A percentile compares a stretch with the other conserved stretches of the same genome.
phyloP scores from a whole-genome alignment of 139 green algal genomes.

The Raphidocelis subcapitata region DNA sequence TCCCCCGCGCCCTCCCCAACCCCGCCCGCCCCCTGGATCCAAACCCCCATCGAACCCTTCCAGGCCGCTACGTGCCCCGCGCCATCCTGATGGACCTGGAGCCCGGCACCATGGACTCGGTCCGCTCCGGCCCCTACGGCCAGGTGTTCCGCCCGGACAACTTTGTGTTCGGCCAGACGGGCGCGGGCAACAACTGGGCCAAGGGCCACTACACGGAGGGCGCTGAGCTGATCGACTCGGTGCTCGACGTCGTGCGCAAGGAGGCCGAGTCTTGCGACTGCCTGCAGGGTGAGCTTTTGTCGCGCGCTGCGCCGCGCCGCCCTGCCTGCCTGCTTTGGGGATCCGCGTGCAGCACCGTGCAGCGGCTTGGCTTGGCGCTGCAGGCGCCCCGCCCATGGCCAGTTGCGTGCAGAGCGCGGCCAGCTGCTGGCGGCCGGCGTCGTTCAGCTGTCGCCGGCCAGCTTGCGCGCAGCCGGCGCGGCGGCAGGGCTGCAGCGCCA shows the following conservation, averaged over 20 bases:
- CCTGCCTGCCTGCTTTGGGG: constrained; percentile 3
- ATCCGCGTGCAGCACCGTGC: too few species aligned
- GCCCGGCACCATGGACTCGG: constrained; percentile 96
- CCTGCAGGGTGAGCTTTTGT: constrained; percentile 92
- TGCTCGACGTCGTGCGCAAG: constrained; percentile 98
- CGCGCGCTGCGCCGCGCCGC: too few species aligned
- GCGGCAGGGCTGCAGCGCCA: too few species aligned
- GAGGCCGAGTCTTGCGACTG: constrained; percentile 98
- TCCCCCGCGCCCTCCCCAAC: too few species aligned
- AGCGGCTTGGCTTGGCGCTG: too few species aligned
- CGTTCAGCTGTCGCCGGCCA: too few species aligned
- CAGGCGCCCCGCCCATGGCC: too few species aligned
- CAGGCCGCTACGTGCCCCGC: constrained; percentile 95
- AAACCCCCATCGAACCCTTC: too few species aligned
- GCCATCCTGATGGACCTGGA: constrained; percentile 98
- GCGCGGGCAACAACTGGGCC: constrained; percentile 98
- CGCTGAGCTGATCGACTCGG: constrained; percentile 97
- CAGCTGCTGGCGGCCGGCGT: too few species aligned
- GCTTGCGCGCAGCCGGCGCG: too few species aligned
- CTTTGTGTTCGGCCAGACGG: constrained; percentile 98
- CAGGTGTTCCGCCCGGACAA: constrained; percentile 98
- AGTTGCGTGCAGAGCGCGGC: too few species aligned
- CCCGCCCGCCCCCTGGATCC: too few species aligned
- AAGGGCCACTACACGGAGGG: constrained; percentile 99
- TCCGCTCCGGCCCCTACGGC: constrained; percentile 94